A percentile compares a stretch with the other conserved stretches of the same genome.
These are phyloP conservation scores for Alternaria sp. DNA, from an alignment of 2,329 filamentous ascomycete species.

Conservation along the genomic window DNA sequence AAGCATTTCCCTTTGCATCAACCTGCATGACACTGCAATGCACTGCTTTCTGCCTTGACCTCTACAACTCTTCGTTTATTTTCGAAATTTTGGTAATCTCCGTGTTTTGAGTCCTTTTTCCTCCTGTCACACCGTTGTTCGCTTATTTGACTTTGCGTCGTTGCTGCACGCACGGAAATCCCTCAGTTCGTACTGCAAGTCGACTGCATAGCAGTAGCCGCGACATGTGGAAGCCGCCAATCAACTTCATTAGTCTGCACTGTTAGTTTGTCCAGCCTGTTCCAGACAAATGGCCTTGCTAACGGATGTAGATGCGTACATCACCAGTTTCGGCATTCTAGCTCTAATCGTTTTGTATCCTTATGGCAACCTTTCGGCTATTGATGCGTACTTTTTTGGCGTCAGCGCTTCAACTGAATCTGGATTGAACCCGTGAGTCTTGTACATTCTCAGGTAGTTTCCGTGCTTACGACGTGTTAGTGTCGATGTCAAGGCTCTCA, in stretches of 20 bases:
- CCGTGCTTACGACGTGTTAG: conserved; percentile 37
- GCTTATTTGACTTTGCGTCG: not conserved
- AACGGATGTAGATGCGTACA: conserved; percentile 71
- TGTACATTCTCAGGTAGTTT: not conserved
- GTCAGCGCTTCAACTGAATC: conserved; percentile 88
- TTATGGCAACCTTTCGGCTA: conserved; percentile 71
- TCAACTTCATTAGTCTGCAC: conserved; percentile 82
- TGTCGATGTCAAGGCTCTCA: conserved; percentile 59
- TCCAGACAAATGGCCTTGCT: not conserved
- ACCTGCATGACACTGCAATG: not conserved
- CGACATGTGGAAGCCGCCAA: conserved; percentile 21
- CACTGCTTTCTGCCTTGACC: not conserved
- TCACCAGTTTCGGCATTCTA: conserved; percentile 75
- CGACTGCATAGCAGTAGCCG: not conserved
- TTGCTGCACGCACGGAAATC: conserved; percentile 2
- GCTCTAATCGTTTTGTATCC: conserved; percentile 82
- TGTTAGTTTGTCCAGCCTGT: conserved; percentile 60
- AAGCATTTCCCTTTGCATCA: not conserved
- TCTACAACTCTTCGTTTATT: not conserved
- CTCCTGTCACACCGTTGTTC: not conserved
- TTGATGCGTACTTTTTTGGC: conserved; percentile 88
- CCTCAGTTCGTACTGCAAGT: not conserved
- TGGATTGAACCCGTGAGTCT: conserved; percentile 77
- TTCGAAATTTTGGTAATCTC: not conserved
- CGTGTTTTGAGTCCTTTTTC: conserved; percentile 5